These are phyloP conservation scores for Bonia amplexicaulis DNA, from an alignment of 176 grass and related monocot genomes.

Conservation along the genomic window DNA sequence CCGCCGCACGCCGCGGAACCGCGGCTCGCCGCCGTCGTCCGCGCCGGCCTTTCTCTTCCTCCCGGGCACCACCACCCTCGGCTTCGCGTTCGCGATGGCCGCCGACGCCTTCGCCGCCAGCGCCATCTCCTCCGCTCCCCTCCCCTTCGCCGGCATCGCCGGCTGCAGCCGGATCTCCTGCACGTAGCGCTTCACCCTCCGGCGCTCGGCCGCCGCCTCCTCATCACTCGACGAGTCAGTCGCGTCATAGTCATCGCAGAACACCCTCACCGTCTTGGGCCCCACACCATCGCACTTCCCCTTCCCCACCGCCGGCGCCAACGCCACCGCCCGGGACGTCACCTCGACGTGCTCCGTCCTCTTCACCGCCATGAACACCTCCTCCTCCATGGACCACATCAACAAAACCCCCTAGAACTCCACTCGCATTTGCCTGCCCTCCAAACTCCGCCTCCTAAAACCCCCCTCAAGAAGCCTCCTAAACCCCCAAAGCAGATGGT, in stretches of 20 bases:
- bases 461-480: constrained; percentile 3
- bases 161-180: constrained; percentile 65
- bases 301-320: not conserved
- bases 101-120: not conserved
- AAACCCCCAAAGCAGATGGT: not conserved
- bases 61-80: not conserved
- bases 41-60: constrained; percentile 38
- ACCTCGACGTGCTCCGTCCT: constrained; percentile 76
- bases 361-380: constrained; percentile 36
- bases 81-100: not conserved
- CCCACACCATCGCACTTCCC: not conserved
- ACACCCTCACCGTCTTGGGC: constrained; percentile 47
- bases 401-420: not conserved
- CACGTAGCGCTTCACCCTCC: constrained; percentile 72
- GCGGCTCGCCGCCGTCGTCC: constrained; percentile 30
- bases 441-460: not conserved
- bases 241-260: constrained; percentile 82
- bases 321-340: constrained; percentile 6
- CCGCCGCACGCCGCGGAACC: constrained; percentile 84
- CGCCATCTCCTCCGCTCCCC: not conserved
- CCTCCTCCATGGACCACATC: constrained; percentile 49
- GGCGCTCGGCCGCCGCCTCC: not conserved
- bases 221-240: constrained; percentile 78
- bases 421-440: constrained; percentile 22
- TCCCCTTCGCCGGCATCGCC: not conserved